Base-by-base conservation (phyloP, 1,139 yeast species). In the Saccharomyces hybrid region DNA sequence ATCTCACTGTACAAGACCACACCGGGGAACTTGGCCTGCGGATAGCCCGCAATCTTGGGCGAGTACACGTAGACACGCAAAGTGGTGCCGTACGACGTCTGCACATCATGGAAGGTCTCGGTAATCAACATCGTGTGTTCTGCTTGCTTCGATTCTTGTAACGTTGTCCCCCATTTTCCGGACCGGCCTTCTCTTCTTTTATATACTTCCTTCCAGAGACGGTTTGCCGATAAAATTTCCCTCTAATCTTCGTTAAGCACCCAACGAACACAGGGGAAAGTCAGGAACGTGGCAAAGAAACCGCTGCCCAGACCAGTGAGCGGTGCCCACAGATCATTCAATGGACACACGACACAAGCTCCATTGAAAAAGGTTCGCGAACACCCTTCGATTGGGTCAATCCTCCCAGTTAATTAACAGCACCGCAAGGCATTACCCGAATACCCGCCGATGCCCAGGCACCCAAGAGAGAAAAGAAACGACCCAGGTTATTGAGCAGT, bases 1-100 rank as follows among this genome's bases (percentile, higher is more conserved):
- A 87, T 87, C 68, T 87, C 95, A 58, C 88, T 82, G 71, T 83
- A 86, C 8, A 86, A 89, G 42, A 87, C 72, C 2, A 87, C 95
- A 42, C 86, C 95, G 1, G 95, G 95, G 65, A 86, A 87, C 66
- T 81, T 83, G 52, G 87, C 95, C 38, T 77, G 71, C 21, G 95
- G 93, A 70, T 84, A 86, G 57, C 83, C 84, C 48, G 83, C 81
- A 55, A 87, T 78, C 63, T 77, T 78, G 9, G 95, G 95, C 55
- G 84, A 87, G 71, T 72, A 86, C 32, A 81, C 77, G 68, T 75
- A 84, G 51, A 86, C 74, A 59, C 95, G 77, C 80, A 86, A 79
- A 53, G 82, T 79, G 12, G 90, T 84, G 29, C 85, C 87, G 58
- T 77, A 76, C 3, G 86, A 78, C 12, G 95, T 86, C 60, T 73